phyloP scores from a whole-genome alignment of 139 green algal genomes.

The Chlamydomonas urium region DNA sequence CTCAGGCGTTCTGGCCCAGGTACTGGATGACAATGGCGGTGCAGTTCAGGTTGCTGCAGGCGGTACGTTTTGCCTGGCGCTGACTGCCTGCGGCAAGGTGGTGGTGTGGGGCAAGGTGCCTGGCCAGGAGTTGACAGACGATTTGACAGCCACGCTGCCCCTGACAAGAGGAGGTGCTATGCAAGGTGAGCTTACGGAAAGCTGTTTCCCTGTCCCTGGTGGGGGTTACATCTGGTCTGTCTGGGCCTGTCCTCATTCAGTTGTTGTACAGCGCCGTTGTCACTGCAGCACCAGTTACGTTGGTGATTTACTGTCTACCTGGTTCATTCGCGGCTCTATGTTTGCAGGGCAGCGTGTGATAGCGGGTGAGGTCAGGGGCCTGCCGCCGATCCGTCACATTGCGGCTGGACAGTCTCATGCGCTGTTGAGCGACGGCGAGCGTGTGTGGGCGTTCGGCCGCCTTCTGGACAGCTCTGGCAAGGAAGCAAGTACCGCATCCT shows the following conservation, averaged over 20 bases:
- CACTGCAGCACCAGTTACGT: too few relatives aligned
- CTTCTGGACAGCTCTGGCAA: slow-evolving; percentile 21
- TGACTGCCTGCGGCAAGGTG: slow-evolving; percentile 49
- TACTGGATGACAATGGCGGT: slow-evolving; percentile 47
- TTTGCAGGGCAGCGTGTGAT: slow-evolving; percentile 21
- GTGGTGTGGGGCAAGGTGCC: slow-evolving; percentile 62
- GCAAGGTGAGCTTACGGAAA: too few relatives aligned
- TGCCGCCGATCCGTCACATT: slow-evolving; percentile 52
- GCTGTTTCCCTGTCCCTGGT: too few relatives aligned
- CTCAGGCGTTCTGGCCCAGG: slow-evolving; percentile 15
- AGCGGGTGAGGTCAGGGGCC: slow-evolving; percentile 31
- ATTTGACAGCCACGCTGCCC: neutral
- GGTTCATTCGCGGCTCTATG: too few relatives aligned
- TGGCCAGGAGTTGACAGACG: neutral
- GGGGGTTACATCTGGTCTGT: too few relatives aligned
- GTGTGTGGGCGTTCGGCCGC: slow-evolving; percentile 55
- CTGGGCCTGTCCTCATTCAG: too few relatives aligned
- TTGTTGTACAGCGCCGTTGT: too few relatives aligned
- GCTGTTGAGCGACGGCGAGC: slow-evolving; percentile 51
- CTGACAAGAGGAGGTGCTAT: neutral
- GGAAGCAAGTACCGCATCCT: slow-evolving; percentile 11
- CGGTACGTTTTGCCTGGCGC: slow-evolving; percentile 50
- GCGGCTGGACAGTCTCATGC: slow-evolving; percentile 52
- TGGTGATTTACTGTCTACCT: too few relatives aligned
- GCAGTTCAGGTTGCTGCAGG: slow-evolving; percentile 48